Evolutionary conservation across 148 eudicot genomes (phyloP).

Genomic region (Rhododendron ferrugineum): DNA sequence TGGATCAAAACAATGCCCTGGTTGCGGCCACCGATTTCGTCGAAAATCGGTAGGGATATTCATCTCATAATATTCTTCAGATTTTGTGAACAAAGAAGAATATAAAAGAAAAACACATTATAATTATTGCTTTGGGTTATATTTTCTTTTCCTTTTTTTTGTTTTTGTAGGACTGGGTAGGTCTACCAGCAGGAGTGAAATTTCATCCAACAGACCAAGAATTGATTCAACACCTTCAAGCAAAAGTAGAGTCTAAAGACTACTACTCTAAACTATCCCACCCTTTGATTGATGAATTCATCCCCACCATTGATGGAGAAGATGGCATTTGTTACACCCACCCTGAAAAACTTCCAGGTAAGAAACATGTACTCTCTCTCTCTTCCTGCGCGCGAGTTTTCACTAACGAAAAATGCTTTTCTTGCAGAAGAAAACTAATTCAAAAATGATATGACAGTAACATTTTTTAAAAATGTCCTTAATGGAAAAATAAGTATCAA

Average conservation of each 20-base stretch:
- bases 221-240: constrained; percentile 92
- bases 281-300: constrained; percentile 93
- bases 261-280: constrained; percentile 49
- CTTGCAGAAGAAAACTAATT: no score
- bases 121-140: neutral
- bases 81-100: constrained; percentile 16
- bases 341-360: constrained; percentile 98
- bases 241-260: constrained; percentile 65
- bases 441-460: no score
- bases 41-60: constrained; percentile 64
- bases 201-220: constrained; percentile 99
- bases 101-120: constrained; percentile 9
- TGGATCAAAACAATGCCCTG: constrained; percentile 87
- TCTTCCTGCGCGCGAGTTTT: neutral
- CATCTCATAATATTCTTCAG: constrained; percentile 14
- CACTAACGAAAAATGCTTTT: no score
- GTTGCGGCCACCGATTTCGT: constrained; percentile 89
- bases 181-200: constrained; percentile 97
- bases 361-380: neutral
- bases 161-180: constrained; percentile 79
- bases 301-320: constrained; percentile 94
- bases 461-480: no score
- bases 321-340: constrained; percentile 99
- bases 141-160: neutral
- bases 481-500: no score